These are phyloP conservation scores for Zygosaccharomyces lentus DNA, from an alignment of 805 yeast species.

Conservation along the genomic window DNA sequence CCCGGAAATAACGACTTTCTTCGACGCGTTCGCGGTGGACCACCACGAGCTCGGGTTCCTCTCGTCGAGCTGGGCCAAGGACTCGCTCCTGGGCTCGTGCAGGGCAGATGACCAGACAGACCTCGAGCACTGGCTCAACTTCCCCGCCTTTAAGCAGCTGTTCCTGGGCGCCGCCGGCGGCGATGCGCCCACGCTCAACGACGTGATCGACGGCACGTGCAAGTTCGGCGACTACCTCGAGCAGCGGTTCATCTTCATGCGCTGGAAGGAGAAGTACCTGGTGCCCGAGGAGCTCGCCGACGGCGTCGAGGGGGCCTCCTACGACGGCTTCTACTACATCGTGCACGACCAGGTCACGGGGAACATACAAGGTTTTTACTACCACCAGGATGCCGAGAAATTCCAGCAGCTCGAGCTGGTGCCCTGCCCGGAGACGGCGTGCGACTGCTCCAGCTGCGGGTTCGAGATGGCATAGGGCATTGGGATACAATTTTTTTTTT, in stretches of 20 bases:
- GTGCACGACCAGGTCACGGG: slow-evolving; percentile 78
- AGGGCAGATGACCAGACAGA: slow-evolving; percentile 58
- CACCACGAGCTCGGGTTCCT: slow-evolving; percentile 27
- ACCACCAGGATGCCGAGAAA: slow-evolving; percentile 71
- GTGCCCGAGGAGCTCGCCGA: slow-evolving; percentile 65
- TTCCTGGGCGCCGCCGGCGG: slow-evolving; percentile 10
- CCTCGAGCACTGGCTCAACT: slow-evolving; percentile 63
- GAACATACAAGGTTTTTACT: slow-evolving; percentile 72
- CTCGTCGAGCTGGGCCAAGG: slow-evolving; percentile 27
- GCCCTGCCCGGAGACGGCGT: slow-evolving; percentile 19
- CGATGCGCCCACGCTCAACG: slow-evolving; percentile 13
- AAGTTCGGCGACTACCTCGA: slow-evolving; percentile 32
- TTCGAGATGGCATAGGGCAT: slow-evolving; percentile 23
- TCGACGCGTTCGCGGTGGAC: slow-evolving; percentile 44
- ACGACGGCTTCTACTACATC: slow-evolving; percentile 88
- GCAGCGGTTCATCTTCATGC: slow-evolving; percentile 66
- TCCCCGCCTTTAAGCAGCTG: slow-evolving; percentile 41
- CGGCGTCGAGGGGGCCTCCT: slow-evolving; percentile 63
- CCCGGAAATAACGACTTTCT: slow-evolving; percentile 71
- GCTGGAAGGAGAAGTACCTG: slow-evolving; percentile 91
- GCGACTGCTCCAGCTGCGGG: slow-evolving; percentile 16
- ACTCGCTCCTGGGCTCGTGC: slow-evolving; percentile 43
- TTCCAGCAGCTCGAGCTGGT: slow-evolving; percentile 67
- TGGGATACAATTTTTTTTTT: neutral
- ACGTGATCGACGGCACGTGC: slow-evolving; percentile 21